Evolutionary conservation across 78 protist species (phyloP).

Genomic region (Anaeramoeba flamelloides): DNA sequence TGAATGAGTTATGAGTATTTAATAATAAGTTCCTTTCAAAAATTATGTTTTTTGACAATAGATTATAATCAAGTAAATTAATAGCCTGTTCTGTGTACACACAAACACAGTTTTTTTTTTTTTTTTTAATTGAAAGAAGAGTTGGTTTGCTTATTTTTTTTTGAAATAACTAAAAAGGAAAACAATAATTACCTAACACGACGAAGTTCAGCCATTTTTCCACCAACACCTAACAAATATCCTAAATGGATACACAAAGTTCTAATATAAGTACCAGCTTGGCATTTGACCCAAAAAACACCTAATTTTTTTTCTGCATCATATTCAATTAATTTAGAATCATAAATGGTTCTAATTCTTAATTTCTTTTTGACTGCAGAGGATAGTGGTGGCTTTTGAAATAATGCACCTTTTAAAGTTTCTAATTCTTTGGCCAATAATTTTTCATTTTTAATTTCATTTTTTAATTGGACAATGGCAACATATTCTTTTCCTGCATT

Average conservation of each 20-base stretch:
- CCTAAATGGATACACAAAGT: conserved; percentile 99
- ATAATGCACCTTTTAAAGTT: conserved; percentile 88
- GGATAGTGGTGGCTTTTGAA: conserved; percentile 98
- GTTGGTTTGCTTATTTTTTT: no score
- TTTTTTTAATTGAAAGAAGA: no score
- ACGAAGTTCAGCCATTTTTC: no score
- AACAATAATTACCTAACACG: no score
- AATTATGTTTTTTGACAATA: no score
- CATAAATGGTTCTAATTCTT: conserved; percentile 90
- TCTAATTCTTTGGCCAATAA: conserved; percentile 38
- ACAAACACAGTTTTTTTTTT: no score
- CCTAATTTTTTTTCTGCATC: conserved; percentile 63
- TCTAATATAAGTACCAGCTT: conserved; percentile 99
- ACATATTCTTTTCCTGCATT: conserved; percentile 97
- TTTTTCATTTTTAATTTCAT: conserved; percentile 23
- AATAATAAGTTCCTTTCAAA: no score
- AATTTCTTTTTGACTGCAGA: conserved; percentile 88
- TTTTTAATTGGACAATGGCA: conserved; percentile 75
- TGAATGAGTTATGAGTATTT: no score
- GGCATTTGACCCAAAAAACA: conserved; percentile 85
- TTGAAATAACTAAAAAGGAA: no score
- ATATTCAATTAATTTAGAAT: conserved; percentile 71
- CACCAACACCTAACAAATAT: conserved; percentile 86
- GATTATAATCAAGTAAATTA: no score
- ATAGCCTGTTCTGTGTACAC: no score